phyloP scores from a whole-genome alignment of 1,139 yeast species.

The Zygotorulaspora mrakii region DNA sequence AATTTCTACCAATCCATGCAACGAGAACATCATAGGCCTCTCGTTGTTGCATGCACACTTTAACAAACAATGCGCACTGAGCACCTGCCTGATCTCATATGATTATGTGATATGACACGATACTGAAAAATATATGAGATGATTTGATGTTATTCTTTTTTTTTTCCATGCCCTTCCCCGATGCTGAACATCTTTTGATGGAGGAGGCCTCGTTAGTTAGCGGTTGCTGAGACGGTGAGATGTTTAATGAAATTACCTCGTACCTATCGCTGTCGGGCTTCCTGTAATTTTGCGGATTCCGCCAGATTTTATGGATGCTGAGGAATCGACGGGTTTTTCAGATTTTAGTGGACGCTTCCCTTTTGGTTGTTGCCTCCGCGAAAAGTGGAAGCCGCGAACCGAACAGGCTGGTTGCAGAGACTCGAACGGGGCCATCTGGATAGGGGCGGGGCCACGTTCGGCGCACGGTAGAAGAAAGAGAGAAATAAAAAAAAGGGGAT shows the following conservation, averaged over 20 bases:
- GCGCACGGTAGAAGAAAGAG: too few relatives aligned
- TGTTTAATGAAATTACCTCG: constrained; percentile 1
- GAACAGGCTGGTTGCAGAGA: too few relatives aligned
- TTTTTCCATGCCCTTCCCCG: not conserved
- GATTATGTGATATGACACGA: constrained; percentile 2
- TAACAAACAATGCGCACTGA: not conserved
- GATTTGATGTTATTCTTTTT: not conserved
- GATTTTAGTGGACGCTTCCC: not conserved
- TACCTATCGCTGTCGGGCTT: not conserved
- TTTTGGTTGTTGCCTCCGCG: too few relatives aligned
- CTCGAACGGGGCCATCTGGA: too few relatives aligned
- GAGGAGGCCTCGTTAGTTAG: not conserved
- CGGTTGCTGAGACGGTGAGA: not conserved
- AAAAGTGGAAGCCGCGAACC: too few relatives aligned
- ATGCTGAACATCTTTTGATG: constrained; percentile 1
- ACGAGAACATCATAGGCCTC: constrained; percentile 2
- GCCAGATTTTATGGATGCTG: too few relatives aligned
- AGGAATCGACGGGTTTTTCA: too few relatives aligned
- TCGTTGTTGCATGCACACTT: not conserved
- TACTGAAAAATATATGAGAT: not conserved
- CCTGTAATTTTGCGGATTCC: too few relatives aligned
- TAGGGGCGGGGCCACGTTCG: too few relatives aligned
- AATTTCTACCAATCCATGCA: not conserved
- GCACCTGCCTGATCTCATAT: constrained; percentile 2
- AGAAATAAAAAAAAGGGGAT: too few relatives aligned